phyloP scores from a whole-genome alignment of 2,329 filamentous ascomycete genomes.

The Alternaria viburni region DNA sequence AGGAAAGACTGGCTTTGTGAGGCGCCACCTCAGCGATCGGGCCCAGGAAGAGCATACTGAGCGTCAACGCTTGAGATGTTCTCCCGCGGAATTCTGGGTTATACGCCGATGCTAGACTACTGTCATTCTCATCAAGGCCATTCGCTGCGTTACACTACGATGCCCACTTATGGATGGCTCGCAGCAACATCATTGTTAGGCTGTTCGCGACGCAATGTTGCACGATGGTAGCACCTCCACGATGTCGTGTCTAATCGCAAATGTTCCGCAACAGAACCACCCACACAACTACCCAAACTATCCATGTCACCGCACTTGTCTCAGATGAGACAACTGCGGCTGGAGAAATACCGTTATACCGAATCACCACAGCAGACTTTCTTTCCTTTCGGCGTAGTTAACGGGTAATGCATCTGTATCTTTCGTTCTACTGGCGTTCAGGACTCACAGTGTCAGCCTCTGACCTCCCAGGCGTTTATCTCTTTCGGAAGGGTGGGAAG shows the following conservation, averaged over 20 bases:
- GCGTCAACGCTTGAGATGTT: neutral
- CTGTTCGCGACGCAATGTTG: neutral
- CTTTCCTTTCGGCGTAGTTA: neutral
- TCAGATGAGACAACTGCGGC: neutral
- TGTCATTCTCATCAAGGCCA: neutral
- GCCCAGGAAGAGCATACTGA: neutral
- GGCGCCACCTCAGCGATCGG: neutral
- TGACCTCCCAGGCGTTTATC: neutral
- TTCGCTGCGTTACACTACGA: neutral
- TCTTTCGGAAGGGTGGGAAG: neutral
- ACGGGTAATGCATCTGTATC: neutral
- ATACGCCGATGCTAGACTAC: neutral
- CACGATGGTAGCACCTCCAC: neutral
- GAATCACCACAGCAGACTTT: neutral
- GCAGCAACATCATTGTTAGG: neutral
- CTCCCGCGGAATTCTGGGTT: neutral
- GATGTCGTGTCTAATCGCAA: neutral
- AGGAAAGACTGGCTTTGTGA: slow-evolving; percentile 4
- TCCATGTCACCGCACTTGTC: neutral
- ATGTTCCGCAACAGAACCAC: neutral
- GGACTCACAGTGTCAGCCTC: neutral
- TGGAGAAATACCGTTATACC: neutral
- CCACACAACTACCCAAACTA: neutral
- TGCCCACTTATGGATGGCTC: neutral
- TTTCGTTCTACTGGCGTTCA: neutral